Percentiles rank a stretch among this genome's conserved stretches.
These are phyloP conservation scores for Nemania sp. DNA, from an alignment of 2,329 filamentous ascomycete genomes.

Conservation along the genomic window DNA sequence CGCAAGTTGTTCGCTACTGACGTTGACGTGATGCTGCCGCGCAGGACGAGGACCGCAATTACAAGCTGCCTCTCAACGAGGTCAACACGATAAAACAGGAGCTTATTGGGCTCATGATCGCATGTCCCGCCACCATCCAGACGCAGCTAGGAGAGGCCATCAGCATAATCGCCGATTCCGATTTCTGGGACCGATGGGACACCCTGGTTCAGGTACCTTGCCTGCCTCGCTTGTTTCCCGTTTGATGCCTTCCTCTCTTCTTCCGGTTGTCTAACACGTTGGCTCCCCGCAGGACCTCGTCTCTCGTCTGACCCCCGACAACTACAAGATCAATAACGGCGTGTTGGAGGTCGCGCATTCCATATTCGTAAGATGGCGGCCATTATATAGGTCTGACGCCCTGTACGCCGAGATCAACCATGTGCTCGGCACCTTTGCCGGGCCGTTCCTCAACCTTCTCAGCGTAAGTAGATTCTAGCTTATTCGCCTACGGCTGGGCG, in stretches of 20 bases:
- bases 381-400: constrained; percentile 88
- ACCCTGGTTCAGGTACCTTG: constrained; percentile 78
- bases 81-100: constrained; percentile 91
- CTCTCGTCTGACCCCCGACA: constrained; percentile 78
- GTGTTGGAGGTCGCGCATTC: constrained; percentile 97
- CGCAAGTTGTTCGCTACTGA: background rate
- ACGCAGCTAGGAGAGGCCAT: constrained; percentile 95
- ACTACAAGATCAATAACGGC: constrained; percentile 86
- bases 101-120: constrained; percentile 95
- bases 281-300: constrained; percentile 71
- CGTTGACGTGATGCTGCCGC: background rate
- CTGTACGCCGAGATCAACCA: constrained; percentile 97
- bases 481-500: background rate
- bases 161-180: constrained; percentile 95
- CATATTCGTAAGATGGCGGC: constrained; percentile 95
- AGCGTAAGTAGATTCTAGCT: constrained; percentile 55
- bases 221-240: background rate
- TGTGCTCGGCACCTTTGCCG: constrained; percentile 82
- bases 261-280: constrained; percentile 9
- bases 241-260: background rate
- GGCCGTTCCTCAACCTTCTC: constrained; percentile 80
- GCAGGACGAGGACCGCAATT: constrained; percentile 87
- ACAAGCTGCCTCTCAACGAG: constrained; percentile 83
- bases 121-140: constrained; percentile 84
- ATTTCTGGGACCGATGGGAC: constrained; percentile 96